Percentiles rank a stretch among this genome's conserved stretches.
These are phyloP conservation scores for Limnanthes douglasii DNA, from an alignment of 345 rosid genomes.

Conservation along the genomic window DNA sequence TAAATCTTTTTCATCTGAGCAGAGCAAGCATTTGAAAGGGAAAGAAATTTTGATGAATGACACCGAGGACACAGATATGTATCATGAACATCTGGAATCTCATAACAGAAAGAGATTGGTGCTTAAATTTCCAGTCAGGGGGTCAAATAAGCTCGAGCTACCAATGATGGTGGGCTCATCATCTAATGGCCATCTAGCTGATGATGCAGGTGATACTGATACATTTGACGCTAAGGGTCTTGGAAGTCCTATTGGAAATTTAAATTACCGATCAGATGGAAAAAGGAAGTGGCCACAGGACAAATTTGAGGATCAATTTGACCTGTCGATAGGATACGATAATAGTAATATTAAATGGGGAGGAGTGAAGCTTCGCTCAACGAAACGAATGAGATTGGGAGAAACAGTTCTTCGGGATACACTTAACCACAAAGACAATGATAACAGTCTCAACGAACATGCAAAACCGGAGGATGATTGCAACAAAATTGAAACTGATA, in stretches of 20 bases:
- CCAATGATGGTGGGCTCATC: constrained; percentile 26
- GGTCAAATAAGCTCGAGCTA: constrained; percentile 29
- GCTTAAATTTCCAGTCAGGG: constrained; percentile 53
- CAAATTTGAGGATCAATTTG: constrained; percentile 16
- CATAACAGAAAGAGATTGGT: constrained; percentile 55
- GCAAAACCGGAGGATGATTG: constrained; percentile 16
- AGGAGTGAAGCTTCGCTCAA: constrained; percentile 61
- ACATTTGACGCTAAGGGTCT: constrained; percentile 12
- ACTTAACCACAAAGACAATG: constrained; percentile 15
- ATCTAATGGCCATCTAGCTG: constrained; percentile 22
- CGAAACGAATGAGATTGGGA: constrained; percentile 48
- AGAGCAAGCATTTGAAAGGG: constrained; percentile 49
- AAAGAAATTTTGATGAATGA: constrained; percentile 41
- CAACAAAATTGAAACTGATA: constrained; percentile 10
- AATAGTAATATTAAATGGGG: constrained; percentile 76
- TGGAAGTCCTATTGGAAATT: constrained; percentile 15
- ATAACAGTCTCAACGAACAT: constrained; percentile 16
- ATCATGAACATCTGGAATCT: constrained; percentile 25
- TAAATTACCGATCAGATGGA: constrained; percentile 8
- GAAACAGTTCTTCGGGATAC: constrained; percentile 25
- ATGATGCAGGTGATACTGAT: constrained; percentile 15
- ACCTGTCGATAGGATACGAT: constrained; percentile 25
- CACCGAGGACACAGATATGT: constrained; percentile 24
- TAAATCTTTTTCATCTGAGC: constrained; percentile 30
- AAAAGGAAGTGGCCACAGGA: constrained; percentile 11